phyloP scores from a whole-genome alignment of 768 basidiomycete genomes.

The Pisolithus marmoratus region DNA sequence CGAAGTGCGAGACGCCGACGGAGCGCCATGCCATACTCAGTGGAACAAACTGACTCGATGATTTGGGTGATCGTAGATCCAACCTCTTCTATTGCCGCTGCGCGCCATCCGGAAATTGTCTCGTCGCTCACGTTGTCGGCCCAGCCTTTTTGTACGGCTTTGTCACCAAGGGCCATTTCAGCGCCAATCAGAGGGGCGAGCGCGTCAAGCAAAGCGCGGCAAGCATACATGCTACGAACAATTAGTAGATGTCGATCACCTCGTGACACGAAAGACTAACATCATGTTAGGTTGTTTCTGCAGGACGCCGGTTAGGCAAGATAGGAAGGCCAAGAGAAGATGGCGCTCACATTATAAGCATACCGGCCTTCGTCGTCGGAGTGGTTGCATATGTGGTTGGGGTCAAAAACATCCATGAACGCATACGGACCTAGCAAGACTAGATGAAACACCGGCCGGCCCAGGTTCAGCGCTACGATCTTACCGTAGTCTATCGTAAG shows the following conservation, averaged over 20 bases:
- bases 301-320: constrained; percentile 2
- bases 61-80: constrained; percentile 58
- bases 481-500: constrained; percentile 73
- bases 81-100: constrained; percentile 45
- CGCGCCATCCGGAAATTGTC: constrained; percentile 56
- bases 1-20: constrained; percentile 79
- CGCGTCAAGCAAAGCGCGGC: constrained; percentile 69
- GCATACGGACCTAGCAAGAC: constrained; percentile 68
- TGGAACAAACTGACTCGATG: constrained; percentile 51
- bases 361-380: constrained; percentile 76
- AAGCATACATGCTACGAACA: constrained; percentile 61
- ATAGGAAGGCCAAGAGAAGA: background rate
- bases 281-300: constrained; percentile 73
- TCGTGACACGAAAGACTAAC: constrained; percentile 34
- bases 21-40: constrained; percentile 66
- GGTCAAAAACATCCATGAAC: constrained; percentile 92
- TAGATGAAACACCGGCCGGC: background rate
- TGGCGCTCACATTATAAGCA: constrained; percentile 48
- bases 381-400: constrained; percentile 87
- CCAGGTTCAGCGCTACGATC: constrained; percentile 3
- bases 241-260: background rate
- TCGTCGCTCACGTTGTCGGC: constrained; percentile 46
- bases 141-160: constrained; percentile 56
- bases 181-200: constrained; percentile 85
- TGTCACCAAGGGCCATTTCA: constrained; percentile 54